These are phyloP conservation scores for Sungouiozyma ichnusensis DNA, from an alignment of 805 yeast genomes.

Conservation along the genomic window DNA sequence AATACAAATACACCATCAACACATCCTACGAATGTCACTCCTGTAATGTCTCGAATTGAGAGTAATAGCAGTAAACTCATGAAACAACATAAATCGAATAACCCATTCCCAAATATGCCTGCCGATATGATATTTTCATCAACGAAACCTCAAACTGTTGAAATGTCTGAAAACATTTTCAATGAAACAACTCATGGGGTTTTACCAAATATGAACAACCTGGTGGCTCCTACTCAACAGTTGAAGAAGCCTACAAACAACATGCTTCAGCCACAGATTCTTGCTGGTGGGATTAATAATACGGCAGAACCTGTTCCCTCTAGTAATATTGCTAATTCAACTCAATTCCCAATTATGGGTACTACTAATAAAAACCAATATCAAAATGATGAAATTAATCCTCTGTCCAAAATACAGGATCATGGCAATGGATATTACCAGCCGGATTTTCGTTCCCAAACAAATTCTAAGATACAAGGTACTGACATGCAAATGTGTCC, in stretches of 20 bases:
- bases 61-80: background rate
- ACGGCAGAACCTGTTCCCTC: background rate
- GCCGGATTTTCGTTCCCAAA: background rate
- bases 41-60: background rate
- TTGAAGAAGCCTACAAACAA: background rate
- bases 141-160: background rate
- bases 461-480: background rate
- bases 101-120: constrained; percentile 26
- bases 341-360: background rate
- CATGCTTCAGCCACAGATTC: background rate
- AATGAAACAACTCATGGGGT: background rate
- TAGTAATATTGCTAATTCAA: background rate
- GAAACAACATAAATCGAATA: constrained; percentile 25
- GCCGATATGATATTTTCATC: constrained; percentile 2
- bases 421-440: background rate
- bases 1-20: background rate
- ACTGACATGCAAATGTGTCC: background rate
- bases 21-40: background rate
- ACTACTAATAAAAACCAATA: background rate
- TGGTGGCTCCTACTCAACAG: background rate
- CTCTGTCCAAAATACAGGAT: background rate
- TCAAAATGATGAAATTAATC: background rate
- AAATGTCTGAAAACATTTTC: background rate
- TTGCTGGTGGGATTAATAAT: background rate
- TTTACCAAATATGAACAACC: background rate